A percentile compares a stretch with the other conserved stretches of the same genome.
phyloP scores from a whole-genome alignment of 345 rosid genomes.

The Microthlaspi erraticum region DNA sequence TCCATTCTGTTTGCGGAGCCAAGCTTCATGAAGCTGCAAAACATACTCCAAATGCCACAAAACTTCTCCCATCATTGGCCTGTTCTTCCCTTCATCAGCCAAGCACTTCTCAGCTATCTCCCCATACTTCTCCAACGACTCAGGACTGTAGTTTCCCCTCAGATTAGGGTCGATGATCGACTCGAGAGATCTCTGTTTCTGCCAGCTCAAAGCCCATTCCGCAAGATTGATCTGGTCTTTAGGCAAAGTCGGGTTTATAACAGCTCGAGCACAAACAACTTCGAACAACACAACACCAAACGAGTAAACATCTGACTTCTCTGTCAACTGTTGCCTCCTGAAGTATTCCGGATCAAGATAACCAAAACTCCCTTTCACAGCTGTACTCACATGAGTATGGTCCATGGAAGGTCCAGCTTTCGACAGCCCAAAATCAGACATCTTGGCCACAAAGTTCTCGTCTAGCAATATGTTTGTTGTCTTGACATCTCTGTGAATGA shows the following conservation, averaged over 20 bases:
- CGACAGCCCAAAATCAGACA: slow-evolving; percentile 93
- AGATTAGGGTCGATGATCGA: slow-evolving; percentile 69
- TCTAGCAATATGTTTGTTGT: slow-evolving; percentile 87
- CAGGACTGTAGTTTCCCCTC: slow-evolving; percentile 55
- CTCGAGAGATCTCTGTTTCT: slow-evolving; percentile 65
- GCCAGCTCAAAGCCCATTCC: slow-evolving; percentile 93
- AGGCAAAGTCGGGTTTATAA: slow-evolving; percentile 86
- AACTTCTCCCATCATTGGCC: slow-evolving; percentile 92
- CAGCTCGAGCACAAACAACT: slow-evolving; percentile 86
- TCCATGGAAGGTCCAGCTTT: slow-evolving; percentile 89
- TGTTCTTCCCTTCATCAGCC: slow-evolving; percentile 78
- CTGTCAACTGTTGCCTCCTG: slow-evolving; percentile 80
- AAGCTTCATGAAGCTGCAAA: slow-evolving; percentile 83
- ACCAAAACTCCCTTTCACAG: slow-evolving; percentile 93
- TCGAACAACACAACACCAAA: slow-evolving; percentile 87
- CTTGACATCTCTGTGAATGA: slow-evolving; percentile 90
- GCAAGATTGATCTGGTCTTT: slow-evolving; percentile 95
- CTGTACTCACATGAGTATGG: slow-evolving; percentile 91
- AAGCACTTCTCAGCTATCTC: slow-evolving; percentile 95
- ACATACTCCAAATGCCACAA: slow-evolving; percentile 89
- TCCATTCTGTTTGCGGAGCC: slow-evolving; percentile 52
- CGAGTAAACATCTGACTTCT: slow-evolving; percentile 93
- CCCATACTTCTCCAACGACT: slow-evolving; percentile 78
- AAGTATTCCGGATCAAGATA: slow-evolving; percentile 93
- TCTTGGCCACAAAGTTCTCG: slow-evolving; percentile 76